A percentile compares a stretch with the other conserved stretches of the same genome.
Evolutionary conservation across 83 land plant species (phyloP).

Genomic region (Picea abies): DNA sequence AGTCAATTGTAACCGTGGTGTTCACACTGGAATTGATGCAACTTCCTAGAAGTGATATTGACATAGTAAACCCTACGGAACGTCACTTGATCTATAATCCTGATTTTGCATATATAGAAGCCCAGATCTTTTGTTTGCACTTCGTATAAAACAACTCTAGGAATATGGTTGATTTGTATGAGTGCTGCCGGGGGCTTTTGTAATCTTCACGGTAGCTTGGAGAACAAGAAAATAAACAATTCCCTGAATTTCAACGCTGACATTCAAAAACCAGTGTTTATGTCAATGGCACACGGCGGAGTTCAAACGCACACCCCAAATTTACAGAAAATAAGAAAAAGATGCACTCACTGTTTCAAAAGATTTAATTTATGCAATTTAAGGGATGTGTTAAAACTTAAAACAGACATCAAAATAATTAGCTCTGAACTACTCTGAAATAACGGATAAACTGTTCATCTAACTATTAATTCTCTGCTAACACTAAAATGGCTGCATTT

Average conservation of each 20-base stretch:
- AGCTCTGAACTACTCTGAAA: not conserved
- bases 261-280: not conserved
- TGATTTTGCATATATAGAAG: not conserved
- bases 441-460: not conserved
- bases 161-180: not conserved
- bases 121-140: not conserved
- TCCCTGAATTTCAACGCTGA: not conserved
- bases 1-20: too few species aligned
- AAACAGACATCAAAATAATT: not conserved
- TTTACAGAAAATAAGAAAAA: not conserved
- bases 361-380: not conserved
- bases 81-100: too few species aligned
- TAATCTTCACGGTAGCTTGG: not conserved
- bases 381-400: not conserved
- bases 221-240: not conserved
- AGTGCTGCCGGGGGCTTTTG: not conserved
- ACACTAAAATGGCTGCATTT: not conserved
- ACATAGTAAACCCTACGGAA: too few species aligned
- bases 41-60: too few species aligned
- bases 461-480: not conserved
- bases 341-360: conserved; percentile 1
- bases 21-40: too few species aligned
- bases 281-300: too few species aligned
- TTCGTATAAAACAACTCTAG: not conserved
- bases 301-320: too few species aligned